phyloP scores from a whole-genome alignment of 73 alveolate genomes.

The Tetrahymena thermophila region DNA sequence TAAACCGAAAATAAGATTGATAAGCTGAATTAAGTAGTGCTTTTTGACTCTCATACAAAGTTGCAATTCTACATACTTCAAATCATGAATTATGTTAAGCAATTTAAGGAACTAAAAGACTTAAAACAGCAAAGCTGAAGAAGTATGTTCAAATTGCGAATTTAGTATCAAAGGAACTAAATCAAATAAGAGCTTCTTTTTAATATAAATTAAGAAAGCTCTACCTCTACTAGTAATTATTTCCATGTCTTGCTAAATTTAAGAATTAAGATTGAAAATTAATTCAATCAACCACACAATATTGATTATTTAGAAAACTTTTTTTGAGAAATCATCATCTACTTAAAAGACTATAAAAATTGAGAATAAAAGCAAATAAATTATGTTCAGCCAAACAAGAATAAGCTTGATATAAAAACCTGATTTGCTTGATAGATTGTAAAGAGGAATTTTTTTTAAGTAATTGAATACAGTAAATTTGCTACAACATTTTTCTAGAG shows the following conservation, averaged over 20 bases:
- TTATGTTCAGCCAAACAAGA: neutral
- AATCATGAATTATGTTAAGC: neutral
- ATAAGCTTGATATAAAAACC: neutral
- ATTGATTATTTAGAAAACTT: neutral
- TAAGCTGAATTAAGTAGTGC: neutral
- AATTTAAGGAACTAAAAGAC: neutral
- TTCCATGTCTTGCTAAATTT: neutral
- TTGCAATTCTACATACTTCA: neutral
- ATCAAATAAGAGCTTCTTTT: neutral
- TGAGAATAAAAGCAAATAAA: neutral
- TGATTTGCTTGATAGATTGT: neutral
- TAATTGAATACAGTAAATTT: neutral
- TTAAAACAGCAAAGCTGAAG: neutral
- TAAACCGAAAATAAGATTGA: neutral
- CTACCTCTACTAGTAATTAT: neutral
- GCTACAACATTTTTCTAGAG: neutral
- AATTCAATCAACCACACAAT: neutral
- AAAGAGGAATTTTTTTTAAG: neutral
- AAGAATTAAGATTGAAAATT: too few relatives aligned
- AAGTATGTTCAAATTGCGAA: neutral
- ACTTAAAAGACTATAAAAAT: neutral
- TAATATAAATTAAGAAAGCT: neutral
- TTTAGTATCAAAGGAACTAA: neutral
- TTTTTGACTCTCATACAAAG: neutral
- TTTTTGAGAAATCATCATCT: neutral